Base-by-base conservation (phyloP, 805 yeast species). In the Myxozyma lipomycoides region DNA sequence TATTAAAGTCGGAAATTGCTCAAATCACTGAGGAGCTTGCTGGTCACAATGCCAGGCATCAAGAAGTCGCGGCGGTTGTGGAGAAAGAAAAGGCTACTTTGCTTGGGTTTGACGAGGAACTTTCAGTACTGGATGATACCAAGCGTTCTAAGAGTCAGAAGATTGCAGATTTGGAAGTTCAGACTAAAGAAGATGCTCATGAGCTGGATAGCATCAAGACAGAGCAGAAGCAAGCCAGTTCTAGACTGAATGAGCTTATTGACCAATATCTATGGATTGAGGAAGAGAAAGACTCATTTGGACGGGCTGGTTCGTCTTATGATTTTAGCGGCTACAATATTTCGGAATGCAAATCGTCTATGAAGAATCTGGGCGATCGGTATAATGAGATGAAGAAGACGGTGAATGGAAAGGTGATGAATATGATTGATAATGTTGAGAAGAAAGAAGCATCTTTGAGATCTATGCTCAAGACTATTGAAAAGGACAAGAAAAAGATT, bases 401-500 rank as follows among this genome's bases (percentile, higher is more conserved):
- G 57, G 95, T 90, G 17, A 88, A 89, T 61, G 76, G 84, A 2
- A 85, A 89, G 62, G 87, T 88, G 55, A 86, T 86, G 95, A 82
- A 82, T 61, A 86, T 85, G 85, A 86, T 88, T 56, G 96, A 89
- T 62, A 87, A 82, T 59, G 95, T 87, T 24, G 96, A 89, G 65
- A 88, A 84, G 74, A 87, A 88, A 64, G 97, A 89, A 63, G 66
- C 74, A 6, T 75, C 90, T 3, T 73, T 91, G 62, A 83, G 79
- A 59, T 76, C 78, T 6, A 89, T 87, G 90, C 84, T 91, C 57
- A 78, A 75, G 55, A 88, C 95, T 3, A 88, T 90, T 59, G 95
- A 86, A 61, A 85, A 81, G 67, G 97, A 91, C 68, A 89, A 89
- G 68, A 69, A 81, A 9, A 91, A 91, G 72, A 90, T 93, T 60